Conservation (phyloP, 176 grass and related monocot genomes). For the Rhipidocladum racemiflorum region DNA sequence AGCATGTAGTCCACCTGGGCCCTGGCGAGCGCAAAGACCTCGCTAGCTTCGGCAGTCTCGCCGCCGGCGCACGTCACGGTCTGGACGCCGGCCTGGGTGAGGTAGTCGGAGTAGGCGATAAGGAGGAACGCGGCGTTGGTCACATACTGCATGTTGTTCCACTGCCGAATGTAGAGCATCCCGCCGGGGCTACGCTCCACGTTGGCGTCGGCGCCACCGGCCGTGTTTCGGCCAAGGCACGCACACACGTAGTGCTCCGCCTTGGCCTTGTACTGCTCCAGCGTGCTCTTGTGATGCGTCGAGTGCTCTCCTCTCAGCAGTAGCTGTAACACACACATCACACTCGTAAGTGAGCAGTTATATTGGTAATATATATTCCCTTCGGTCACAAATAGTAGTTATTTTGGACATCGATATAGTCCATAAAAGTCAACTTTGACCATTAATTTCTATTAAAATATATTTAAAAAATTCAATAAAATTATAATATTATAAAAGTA, state of each 20-base stretch:
- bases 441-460: too few relatives aligned
- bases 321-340: constrained; percentile 9
- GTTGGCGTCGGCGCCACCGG: constrained; percentile 39
- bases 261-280: constrained; percentile 69
- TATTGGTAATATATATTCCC: neutral
- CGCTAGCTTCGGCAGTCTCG: neutral
- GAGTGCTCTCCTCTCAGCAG: constrained; percentile 51
- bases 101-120: constrained; percentile 46
- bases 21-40: constrained; percentile 37
- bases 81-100: constrained; percentile 6
- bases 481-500: too few relatives aligned
- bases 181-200: constrained; percentile 61
- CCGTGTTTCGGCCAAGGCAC: constrained; percentile 51
- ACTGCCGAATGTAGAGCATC: constrained; percentile 74
- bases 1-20: constrained; percentile 59
- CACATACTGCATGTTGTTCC: constrained; percentile 95
- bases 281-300: constrained; percentile 31
- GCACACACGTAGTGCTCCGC: constrained; percentile 77
- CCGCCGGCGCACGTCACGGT: constrained; percentile 29
- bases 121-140: constrained; percentile 63
- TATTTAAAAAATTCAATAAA: too few relatives aligned
- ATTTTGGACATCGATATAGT: too few relatives aligned
- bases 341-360: neutral
- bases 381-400: too few relatives aligned
- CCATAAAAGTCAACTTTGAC: too few relatives aligned